phyloP scores from a whole-genome alignment of 1,139 yeast species.

The Arxiozyma heterogenica region DNA sequence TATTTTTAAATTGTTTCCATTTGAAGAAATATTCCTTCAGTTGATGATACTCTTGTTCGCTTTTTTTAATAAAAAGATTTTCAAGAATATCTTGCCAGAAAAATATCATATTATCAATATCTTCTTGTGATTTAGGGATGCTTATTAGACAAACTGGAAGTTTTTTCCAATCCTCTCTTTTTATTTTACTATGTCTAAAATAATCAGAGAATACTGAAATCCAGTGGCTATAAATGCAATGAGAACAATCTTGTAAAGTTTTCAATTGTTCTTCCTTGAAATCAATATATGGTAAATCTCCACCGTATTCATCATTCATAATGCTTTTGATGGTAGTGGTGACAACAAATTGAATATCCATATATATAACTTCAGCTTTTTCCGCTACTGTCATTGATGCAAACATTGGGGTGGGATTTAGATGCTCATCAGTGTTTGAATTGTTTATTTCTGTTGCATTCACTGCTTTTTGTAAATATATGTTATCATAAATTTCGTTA shows the following conservation, averaged over 20 bases:
- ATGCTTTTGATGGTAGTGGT: constrained; percentile 44
- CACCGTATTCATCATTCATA: constrained; percentile 50
- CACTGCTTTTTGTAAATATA: not conserved
- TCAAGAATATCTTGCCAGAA: constrained; percentile 46
- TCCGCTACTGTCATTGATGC: not conserved
- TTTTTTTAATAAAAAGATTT: constrained; percentile 38
- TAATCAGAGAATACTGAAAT: constrained; percentile 49
- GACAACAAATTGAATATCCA: constrained; percentile 39
- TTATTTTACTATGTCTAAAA: constrained; percentile 27
- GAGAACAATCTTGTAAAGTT: constrained; percentile 38
- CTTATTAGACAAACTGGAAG: constrained; percentile 21
- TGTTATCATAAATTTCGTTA: not conserved
- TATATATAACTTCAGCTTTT: constrained; percentile 3
- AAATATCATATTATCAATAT: constrained; percentile 36
- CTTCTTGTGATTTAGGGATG: constrained; percentile 30
- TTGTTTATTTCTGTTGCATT: not conserved
- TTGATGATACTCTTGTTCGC: constrained; percentile 29
- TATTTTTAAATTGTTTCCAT: constrained; percentile 6
- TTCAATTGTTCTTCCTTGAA: constrained; percentile 35
- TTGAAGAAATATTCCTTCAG: not conserved
- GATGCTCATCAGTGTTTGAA: not conserved
- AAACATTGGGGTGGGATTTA: not conserved
- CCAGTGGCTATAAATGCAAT: constrained; percentile 42
- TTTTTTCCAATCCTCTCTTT: constrained; percentile 24
- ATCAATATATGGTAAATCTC: constrained; percentile 43